Evolutionary conservation across 768 basidiomycete species (phyloP).

Genomic region (Thelephora ganbajun): DNA sequence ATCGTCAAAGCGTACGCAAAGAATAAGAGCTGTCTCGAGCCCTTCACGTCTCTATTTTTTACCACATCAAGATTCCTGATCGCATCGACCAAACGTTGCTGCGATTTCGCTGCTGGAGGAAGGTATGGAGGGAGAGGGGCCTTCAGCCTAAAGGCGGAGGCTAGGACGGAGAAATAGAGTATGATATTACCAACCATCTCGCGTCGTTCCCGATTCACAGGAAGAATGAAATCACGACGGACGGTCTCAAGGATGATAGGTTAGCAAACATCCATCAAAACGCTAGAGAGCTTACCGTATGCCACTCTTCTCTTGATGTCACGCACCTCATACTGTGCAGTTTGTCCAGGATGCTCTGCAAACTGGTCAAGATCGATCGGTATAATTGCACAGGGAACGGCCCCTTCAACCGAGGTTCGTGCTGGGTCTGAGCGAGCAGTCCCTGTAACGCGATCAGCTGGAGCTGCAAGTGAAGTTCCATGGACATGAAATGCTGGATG

Average conservation of each 20-base stretch:
- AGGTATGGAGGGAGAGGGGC: slow-evolving; percentile 93
- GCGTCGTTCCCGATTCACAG: slow-evolving; percentile 77
- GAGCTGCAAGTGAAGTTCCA: slow-evolving; percentile 93
- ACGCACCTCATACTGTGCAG: slow-evolving; percentile 95
- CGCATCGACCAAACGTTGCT: slow-evolving; percentile 70
- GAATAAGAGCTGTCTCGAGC: slow-evolving; percentile 77
- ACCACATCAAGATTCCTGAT: slow-evolving; percentile 81
- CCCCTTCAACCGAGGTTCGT: slow-evolving; percentile 92
- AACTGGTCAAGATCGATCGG: slow-evolving; percentile 63
- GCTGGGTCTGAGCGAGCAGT: slow-evolving; percentile 76
- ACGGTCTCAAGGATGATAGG: slow-evolving; percentile 40
- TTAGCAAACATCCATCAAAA: slow-evolving; percentile 2
- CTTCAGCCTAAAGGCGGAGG: slow-evolving; percentile 71
- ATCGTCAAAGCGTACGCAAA: slow-evolving; percentile 91
- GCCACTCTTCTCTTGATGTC: slow-evolving; percentile 94
- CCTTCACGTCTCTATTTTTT: slow-evolving; percentile 66
- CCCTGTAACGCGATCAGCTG: slow-evolving; percentile 78
- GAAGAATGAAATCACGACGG: slow-evolving; percentile 75
- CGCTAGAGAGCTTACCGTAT: slow-evolving; percentile 12
- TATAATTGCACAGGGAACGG: slow-evolving; percentile 86
- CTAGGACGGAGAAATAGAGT: slow-evolving; percentile 70
- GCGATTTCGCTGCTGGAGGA: slow-evolving; percentile 80
- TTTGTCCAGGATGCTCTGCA: slow-evolving; percentile 78
- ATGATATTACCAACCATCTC: slow-evolving; percentile 96
- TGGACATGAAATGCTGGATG: slow-evolving; percentile 82